Evolutionary conservation across 1,284 basidiomycete species (phyloP).

Genomic region (Heterobasidion parviporum): DNA sequence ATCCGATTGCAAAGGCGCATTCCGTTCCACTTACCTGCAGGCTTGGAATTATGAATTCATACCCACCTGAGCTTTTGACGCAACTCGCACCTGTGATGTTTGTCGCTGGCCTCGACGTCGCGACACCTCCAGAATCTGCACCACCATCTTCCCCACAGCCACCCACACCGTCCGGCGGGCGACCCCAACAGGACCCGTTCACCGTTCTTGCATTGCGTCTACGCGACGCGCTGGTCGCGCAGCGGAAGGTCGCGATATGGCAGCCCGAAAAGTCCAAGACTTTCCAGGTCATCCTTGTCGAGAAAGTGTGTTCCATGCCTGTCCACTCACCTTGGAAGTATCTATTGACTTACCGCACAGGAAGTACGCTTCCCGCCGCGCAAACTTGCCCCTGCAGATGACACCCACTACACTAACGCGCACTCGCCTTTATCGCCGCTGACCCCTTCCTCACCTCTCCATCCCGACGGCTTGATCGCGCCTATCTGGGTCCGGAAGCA

Average conservation of each 20-base stretch:
- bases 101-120: slow-evolving; percentile 69
- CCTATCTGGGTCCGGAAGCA: slow-evolving; percentile 98
- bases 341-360: slow-evolving; percentile 19
- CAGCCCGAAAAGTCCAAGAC: slow-evolving; percentile 57
- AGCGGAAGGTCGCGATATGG: slow-evolving; percentile 57
- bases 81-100: slow-evolving; percentile 91
- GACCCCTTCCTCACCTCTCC: slow-evolving; percentile 78
- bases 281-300: slow-evolving; percentile 78
- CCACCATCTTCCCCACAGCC: slow-evolving; percentile 13
- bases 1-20: too few relatives aligned
- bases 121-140: slow-evolving; percentile 12
- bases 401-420: slow-evolving; percentile 40
- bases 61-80: slow-evolving; percentile 74
- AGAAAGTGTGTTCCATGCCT: slow-evolving; percentile 42
- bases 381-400: slow-evolving; percentile 56
- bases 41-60: slow-evolving; percentile 67
- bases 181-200: slow-evolving; percentile 47
- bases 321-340: neutral
- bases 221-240: slow-evolving; percentile 53
- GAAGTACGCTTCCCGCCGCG: slow-evolving; percentile 80
- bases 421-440: slow-evolving; percentile 91
- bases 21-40: neutral
- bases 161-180: slow-evolving; percentile 19
- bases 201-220: slow-evolving; percentile 42
- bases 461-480: slow-evolving; percentile 92